Conservation (phyloP, 2,329 filamentous ascomycete species). For the Delphinella strobiligena region DNA sequence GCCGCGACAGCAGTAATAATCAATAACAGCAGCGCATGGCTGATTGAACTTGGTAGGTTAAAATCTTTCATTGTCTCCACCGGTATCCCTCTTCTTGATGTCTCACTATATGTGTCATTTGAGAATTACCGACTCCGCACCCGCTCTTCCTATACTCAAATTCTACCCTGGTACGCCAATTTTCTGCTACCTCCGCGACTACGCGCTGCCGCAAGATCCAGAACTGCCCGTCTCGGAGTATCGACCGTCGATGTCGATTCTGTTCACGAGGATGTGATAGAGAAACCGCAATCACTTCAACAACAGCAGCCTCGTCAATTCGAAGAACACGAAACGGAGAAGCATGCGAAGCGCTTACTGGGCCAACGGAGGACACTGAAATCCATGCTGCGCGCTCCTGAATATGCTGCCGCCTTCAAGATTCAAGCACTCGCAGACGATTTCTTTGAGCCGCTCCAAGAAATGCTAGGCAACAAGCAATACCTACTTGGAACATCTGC, state of each 20-base stretch:
- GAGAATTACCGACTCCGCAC: constrained; percentile 73
- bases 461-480: constrained; percentile 43
- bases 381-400: constrained; percentile 51
- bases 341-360: constrained; percentile 37
- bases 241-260: constrained; percentile 33
- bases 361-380: constrained; percentile 47
- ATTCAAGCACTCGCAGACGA: constrained; percentile 60
- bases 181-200: constrained; percentile 71
- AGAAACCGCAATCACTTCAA: constrained; percentile 17
- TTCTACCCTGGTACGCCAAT: constrained; percentile 77
- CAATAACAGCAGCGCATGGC: background rate
- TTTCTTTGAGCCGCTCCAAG: constrained; percentile 59
- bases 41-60: constrained; percentile 7
- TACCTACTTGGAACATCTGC: constrained; percentile 42
- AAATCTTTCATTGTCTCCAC: constrained; percentile 54
- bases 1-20: no score
- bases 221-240: constrained; percentile 45
- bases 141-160: constrained; percentile 64
- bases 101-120: constrained; percentile 81
- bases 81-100: constrained; percentile 67
- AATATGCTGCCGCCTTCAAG: constrained; percentile 62
- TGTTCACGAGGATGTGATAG: constrained; percentile 25
- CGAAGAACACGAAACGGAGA: constrained; percentile 22
- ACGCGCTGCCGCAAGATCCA: constrained; percentile 55
- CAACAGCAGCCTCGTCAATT: constrained; percentile 12